Percentiles rank a stretch among this genome's conserved stretches.
These are phyloP conservation scores for Solanum rostratum DNA, from an alignment of 257 asterid species.

Conservation along the genomic window DNA sequence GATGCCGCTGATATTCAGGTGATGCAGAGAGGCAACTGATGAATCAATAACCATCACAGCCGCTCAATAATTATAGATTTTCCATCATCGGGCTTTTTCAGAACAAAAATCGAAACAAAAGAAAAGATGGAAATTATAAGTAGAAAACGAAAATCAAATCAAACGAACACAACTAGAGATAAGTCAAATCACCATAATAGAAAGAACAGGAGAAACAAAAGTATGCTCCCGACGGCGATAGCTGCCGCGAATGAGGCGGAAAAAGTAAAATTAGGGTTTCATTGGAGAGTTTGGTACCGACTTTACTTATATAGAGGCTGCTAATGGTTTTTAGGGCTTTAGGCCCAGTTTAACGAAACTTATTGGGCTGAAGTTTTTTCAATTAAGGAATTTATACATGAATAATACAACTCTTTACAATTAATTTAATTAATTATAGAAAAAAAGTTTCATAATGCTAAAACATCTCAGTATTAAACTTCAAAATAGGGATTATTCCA, in stretches of 20 bases:
- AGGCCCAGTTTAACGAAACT: background rate
- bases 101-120: background rate
- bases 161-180: background rate
- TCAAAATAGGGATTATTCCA: background rate
- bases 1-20: slow-evolving; percentile 23
- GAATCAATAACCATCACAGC: slow-evolving; percentile 31
- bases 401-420: background rate
- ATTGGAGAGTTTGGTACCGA: too few species aligned
- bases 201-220: background rate
- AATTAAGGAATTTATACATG: background rate
- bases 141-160: background rate
- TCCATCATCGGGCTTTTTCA: slow-evolving; percentile 19
- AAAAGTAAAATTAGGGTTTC: background rate
- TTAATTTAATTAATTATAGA: background rate
- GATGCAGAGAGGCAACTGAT: slow-evolving; percentile 24
- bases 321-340: background rate
- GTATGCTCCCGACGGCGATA: too few species aligned
- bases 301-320: background rate
- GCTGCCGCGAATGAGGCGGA: background rate
- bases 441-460: background rate
- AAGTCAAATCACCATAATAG: background rate
- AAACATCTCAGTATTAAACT: background rate
- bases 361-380: background rate
- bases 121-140: background rate
- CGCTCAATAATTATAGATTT: slow-evolving; percentile 13